Evolutionary conservation across 352 stramenopile species (phyloP).

Genomic region (Globisporangium cylindrosporum): DNA sequence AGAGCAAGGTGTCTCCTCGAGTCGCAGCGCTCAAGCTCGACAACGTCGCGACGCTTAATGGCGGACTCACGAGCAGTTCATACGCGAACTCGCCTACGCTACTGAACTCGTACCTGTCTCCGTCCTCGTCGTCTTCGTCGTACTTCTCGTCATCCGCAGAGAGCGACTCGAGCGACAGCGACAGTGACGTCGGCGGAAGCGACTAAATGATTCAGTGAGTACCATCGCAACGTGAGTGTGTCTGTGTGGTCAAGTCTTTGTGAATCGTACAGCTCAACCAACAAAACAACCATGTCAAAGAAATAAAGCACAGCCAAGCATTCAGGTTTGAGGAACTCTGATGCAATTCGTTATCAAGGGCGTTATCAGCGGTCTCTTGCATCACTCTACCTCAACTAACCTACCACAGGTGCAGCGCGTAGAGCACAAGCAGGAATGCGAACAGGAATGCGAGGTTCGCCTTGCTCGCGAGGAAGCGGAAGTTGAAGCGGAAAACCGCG

Average conservation of each 20-base stretch:
- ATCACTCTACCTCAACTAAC: not conserved
- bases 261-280: not conserved
- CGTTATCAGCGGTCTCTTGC: not conserved
- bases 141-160: slow-evolving; percentile 74
- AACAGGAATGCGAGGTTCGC: slow-evolving; percentile 74
- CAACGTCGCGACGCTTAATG: not conserved
- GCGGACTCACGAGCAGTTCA: slow-evolving; percentile 1
- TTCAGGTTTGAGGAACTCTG: not conserved
- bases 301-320: not conserved
- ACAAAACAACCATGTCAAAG: slow-evolving; percentile 3
- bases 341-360: not conserved
- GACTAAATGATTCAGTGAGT: slow-evolving; percentile 22
- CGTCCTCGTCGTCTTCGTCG: slow-evolving; percentile 76
- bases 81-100: slow-evolving; percentile 38
- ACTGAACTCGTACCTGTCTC: slow-evolving; percentile 62
- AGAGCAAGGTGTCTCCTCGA: slow-evolving; percentile 16
- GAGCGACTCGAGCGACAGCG: slow-evolving; percentile 61
- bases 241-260: slow-evolving; percentile 7
- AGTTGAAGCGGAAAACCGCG: slow-evolving; percentile 73
- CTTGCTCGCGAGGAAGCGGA: slow-evolving; percentile 85
- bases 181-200: slow-evolving; percentile 36
- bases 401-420: slow-evolving; percentile 71
- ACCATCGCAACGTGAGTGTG: not conserved
- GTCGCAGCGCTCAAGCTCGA: slow-evolving; percentile 18
- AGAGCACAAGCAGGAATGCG: slow-evolving; percentile 56